Evolutionary conservation across 2,329 filamentous ascomycete genomes (phyloP).

Genomic region (Exophiala alcalophila): DNA sequence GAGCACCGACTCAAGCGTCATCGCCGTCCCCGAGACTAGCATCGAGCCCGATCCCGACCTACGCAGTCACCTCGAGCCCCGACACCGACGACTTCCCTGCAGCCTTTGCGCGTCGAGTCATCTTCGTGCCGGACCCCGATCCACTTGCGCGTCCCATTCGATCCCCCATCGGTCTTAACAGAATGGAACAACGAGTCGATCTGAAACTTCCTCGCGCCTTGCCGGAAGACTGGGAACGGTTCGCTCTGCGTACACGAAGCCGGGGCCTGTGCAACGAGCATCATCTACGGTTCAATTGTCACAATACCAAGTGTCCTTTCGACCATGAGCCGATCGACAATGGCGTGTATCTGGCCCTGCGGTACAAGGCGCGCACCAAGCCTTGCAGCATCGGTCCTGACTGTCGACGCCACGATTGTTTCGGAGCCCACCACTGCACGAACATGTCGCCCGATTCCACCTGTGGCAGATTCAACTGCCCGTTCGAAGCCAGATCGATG

Average conservation of each 20-base stretch:
- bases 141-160: constrained; percentile 18
- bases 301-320: constrained; percentile 37
- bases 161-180: constrained; percentile 21
- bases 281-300: constrained; percentile 24
- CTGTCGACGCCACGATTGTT: constrained; percentile 47
- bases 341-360: constrained; percentile 42
- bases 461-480: constrained; percentile 17
- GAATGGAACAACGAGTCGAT: constrained; percentile 22
- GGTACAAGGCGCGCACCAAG: constrained; percentile 43
- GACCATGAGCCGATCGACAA: constrained; percentile 47
- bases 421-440: constrained; percentile 42
- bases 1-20: constrained; percentile 3
- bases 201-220: constrained; percentile 18
- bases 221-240: constrained; percentile 15
- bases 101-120: constrained; percentile 7
- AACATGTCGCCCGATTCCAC: constrained; percentile 16
- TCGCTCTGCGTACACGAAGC: constrained; percentile 11
- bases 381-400: constrained; percentile 42
- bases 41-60: not conserved
- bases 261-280: constrained; percentile 26
- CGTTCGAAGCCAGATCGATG: constrained; percentile 12
- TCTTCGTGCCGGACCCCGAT: constrained; percentile 12
- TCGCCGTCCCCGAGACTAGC: constrained; percentile 9
- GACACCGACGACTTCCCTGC: constrained; percentile 7
- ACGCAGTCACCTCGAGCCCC: constrained; percentile 1